A percentile compares a stretch with the other conserved stretches of the same genome.
These are phyloP conservation scores for Ailanthus altissimus DNA, from an alignment of 345 rosid genomes.

Conservation along the genomic window DNA sequence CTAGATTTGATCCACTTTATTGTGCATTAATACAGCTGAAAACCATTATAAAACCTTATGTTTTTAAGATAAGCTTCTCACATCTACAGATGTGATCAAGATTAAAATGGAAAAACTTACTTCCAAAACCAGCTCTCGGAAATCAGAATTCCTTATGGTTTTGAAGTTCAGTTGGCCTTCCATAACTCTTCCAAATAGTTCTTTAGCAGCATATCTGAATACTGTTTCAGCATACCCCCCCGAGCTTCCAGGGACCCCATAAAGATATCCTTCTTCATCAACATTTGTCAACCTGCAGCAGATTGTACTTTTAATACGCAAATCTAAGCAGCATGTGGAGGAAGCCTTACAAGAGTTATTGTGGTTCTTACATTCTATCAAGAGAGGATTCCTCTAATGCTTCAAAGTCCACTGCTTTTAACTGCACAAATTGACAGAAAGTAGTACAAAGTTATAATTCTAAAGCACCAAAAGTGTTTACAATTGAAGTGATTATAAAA, in stretches of 20 bases:
- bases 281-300: slow-evolving; percentile 73
- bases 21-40: background rate
- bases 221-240: slow-evolving; percentile 93
- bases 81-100: background rate
- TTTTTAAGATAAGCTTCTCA: background rate
- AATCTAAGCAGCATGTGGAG: background rate
- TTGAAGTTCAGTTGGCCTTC: slow-evolving; percentile 63
- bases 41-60: background rate
- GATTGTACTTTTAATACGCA: background rate
- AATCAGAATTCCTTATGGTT: slow-evolving; percentile 78
- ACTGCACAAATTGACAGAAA: slow-evolving; percentile 46
- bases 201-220: slow-evolving; percentile 68
- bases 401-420: slow-evolving; percentile 66
- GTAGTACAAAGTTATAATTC: slow-evolving; percentile 12
- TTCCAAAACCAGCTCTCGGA: slow-evolving; percentile 75
- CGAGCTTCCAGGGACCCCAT: slow-evolving; percentile 89
- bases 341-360: background rate
- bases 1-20: background rate
- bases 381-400: slow-evolving; percentile 71
- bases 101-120: slow-evolving; percentile 46
- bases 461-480: slow-evolving; percentile 1
- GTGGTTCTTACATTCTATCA: slow-evolving; percentile 63
- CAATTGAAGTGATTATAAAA: slow-evolving; percentile 6
- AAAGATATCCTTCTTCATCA: slow-evolving; percentile 68
- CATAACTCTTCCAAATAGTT: slow-evolving; percentile 64